Percentiles rank a stretch among this genome's conserved stretches.
Evolutionary conservation across 2,329 filamentous ascomycete genomes (phyloP).

Genomic region (Rachicladosporium sp.): DNA sequence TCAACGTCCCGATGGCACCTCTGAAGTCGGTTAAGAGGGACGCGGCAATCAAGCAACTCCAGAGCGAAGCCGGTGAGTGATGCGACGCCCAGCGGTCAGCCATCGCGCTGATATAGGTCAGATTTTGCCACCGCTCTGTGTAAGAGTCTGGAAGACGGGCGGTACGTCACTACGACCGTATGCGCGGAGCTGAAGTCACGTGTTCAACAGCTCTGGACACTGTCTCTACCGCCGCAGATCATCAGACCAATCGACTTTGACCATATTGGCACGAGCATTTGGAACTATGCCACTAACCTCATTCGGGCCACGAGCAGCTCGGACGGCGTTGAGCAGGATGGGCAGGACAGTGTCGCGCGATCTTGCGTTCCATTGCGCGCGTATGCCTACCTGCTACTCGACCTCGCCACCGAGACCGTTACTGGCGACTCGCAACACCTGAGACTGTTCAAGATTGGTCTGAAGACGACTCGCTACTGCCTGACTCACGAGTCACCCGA

Average conservation of each 20-base stretch:
- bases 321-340: slow-evolving; percentile 4
- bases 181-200: no score
- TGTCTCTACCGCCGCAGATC: slow-evolving; percentile 18
- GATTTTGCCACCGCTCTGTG: no score
- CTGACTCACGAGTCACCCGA: slow-evolving; percentile 47
- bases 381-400: slow-evolving; percentile 58
- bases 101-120: no score
- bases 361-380: slow-evolving; percentile 29
- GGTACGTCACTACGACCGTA: no score
- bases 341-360: slow-evolving; percentile 2
- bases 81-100: no score
- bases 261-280: slow-evolving; percentile 44
- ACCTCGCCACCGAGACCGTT: slow-evolving; percentile 37
- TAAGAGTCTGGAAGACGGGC: no score
- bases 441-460: slow-evolving; percentile 52
- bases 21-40: slow-evolving; percentile 9
- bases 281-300: slow-evolving; percentile 53
- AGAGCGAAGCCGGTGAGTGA: slow-evolving; percentile 10
- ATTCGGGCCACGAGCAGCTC: slow-evolving; percentile 8
- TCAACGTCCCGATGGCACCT: slow-evolving; percentile 10
- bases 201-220: no score
- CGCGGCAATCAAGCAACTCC: slow-evolving; percentile 10
- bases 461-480: slow-evolving; percentile 54
- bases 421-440: slow-evolving; percentile 16
- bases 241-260: slow-evolving; percentile 37